Base-by-base conservation (phyloP, 106 monocot species). In the Agapanthus africanus region DNA sequence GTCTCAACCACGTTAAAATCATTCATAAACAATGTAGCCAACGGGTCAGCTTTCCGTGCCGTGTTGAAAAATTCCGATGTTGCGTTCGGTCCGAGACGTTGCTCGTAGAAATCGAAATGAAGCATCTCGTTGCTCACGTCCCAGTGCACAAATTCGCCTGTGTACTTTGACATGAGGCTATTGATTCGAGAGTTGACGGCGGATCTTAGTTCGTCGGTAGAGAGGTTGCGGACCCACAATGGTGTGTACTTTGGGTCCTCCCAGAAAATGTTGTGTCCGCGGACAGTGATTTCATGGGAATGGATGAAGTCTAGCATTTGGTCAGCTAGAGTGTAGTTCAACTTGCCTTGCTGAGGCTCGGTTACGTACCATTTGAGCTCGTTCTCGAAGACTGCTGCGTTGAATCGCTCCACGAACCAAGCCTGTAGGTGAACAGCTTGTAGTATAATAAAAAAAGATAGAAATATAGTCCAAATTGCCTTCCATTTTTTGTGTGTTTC, bases 211-310 rank as follows among this genome's bases (percentile, higher is more conserved):
- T 71, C 89, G 7, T 78, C 70, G 13, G 76, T 80, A 30, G 79
- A 70, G 71, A 97, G 88, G 71, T 87, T 82, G 15, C 74, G 75
- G 36, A 97, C 88, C 97, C 97, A 97, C 0, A 82, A 37, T 0
- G 97, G 97, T 1, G 84, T 89, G 74, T 92, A 86, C 3, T 67
- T 62, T 11, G 92, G 97, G 57, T 97, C 84, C 76, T 92, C 97
- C 97, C 97, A 97, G 80, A 97, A 97, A 56, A 97, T 97, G 75
- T 97, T 97, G 84, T 97, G 97, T 11, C 92, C 97, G 2, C 97
- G 82, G 25, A 70, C 80, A 2, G 79, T 37, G 67, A 97, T 79
- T 42, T 79, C 82, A 72, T 92, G 73, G 42, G 91, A 73, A 11
- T 69, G 65, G 27, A 84, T 76, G 67, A 97, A 97, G 7, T 74